Base-by-base conservation (phyloP, 306 rosid genomes). In the Acacia acuminata region DNA sequence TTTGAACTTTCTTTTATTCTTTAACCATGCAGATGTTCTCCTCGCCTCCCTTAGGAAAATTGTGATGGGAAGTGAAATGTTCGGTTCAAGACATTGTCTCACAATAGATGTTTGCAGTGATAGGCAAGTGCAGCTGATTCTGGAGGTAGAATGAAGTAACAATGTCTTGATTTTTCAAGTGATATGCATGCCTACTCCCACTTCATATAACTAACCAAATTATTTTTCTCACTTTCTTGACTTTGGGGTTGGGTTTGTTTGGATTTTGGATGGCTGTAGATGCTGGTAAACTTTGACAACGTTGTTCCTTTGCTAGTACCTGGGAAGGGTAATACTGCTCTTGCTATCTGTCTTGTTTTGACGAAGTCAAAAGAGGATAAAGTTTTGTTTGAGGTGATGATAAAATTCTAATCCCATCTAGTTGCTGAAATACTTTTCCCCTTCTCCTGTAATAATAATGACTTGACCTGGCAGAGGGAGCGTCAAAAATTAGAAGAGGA, bases 51-150 rank as follows among this genome's bases (percentile, higher is more conserved):
- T 95, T 61, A 86, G 84, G 85, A 92, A 88, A 83, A 85, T 95
- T 82, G 76, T 95, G 43, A 27, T 79, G 82, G 92, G 93, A 16
- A 77, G 55, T 58, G 98, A 92, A 79, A 81, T 65, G 74, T 88
- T 90, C 65, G 89, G 90, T 81, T 79, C 92, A 81, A 93, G 98
- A 81, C 96, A 93, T 48, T 88, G 90, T 84, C 81, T 94, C 84
- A 84, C 83, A 69, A 71, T 95, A 78, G 97, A 95, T 87, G 93
- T 93, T 85, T 95, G 94, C 86, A 93, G 93, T 38, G 93, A 92
- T 70, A 91, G 86, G 63, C 99, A 95, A 85, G 90, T 84, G 86
- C 90, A 87, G 79, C 94, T 95, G 72, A 85, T 88, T 76, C 71
- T 91, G 82, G 91, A 92, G 99, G 98, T 95, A 85, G 51, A 71